Percentiles rank a stretch among this genome's conserved stretches.
Conservation (phyloP, 345 rosid genomes). For the Xanthoceras sorbifolium region DNA sequence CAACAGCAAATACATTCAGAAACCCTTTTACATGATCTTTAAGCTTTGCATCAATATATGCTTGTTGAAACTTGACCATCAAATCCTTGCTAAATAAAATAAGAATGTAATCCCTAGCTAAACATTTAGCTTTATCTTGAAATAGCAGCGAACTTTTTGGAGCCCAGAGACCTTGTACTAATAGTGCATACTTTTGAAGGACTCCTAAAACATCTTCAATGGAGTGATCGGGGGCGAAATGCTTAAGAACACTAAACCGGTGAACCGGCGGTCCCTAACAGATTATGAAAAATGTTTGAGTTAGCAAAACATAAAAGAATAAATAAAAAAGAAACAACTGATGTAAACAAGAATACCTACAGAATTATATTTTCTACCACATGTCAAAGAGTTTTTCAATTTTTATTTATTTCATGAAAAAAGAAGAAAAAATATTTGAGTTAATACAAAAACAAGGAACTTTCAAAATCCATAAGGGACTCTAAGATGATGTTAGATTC, state of each 20-base stretch:
- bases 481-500: background rate
- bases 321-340: background rate
- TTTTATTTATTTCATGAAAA: background rate
- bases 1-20: conserved; percentile 46
- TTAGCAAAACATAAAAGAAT: conserved; percentile 18
- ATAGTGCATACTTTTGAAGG: conserved; percentile 56
- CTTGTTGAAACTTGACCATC: conserved; percentile 29
- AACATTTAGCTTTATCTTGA: conserved; percentile 25
- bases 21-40: conserved; percentile 34
- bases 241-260: conserved; percentile 62
- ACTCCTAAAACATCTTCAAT: conserved; percentile 51
- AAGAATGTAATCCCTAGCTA: conserved; percentile 59
- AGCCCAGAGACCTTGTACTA: conserved; percentile 92
- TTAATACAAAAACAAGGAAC: background rate
- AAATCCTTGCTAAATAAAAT: conserved; percentile 49
- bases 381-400: background rate
- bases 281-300: conserved; percentile 5
- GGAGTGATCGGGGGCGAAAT: conserved; percentile 54
- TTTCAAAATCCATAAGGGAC: background rate
- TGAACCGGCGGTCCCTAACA: conserved; percentile 59
- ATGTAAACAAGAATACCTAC: background rate
- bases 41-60: conserved; percentile 24
- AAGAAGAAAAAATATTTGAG: background rate
- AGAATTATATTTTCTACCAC: background rate
- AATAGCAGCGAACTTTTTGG: conserved; percentile 54